These are phyloP conservation scores for Nitzschia sp. DNA, from an alignment of 108 stramenopile genomes.

Conservation along the genomic window DNA sequence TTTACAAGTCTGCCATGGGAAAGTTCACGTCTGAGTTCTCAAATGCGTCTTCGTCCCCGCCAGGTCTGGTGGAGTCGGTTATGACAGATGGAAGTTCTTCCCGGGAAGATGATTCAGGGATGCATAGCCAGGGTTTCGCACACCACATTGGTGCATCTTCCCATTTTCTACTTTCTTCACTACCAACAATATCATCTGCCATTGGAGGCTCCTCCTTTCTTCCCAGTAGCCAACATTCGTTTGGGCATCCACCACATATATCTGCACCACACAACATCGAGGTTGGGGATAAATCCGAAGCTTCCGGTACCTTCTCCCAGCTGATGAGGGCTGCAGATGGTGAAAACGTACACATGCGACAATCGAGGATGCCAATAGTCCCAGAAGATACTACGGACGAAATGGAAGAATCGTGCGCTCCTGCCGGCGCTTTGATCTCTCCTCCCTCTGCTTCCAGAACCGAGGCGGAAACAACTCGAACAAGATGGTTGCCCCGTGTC, in stretches of 20 bases:
- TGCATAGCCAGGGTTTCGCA: background rate
- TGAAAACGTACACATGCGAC: background rate
- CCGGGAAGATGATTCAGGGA: background rate
- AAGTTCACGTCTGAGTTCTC: background rate
- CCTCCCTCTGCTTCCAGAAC: background rate
- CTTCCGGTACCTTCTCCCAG: constrained; percentile 34
- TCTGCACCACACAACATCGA: background rate
- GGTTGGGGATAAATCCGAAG: background rate
- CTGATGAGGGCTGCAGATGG: constrained; percentile 53
- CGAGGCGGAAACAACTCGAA: background rate
- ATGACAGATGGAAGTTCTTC: constrained; percentile 31
- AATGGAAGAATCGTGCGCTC: background rate
- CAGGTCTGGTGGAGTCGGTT: constrained; percentile 26
- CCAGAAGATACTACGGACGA: constrained; percentile 16
- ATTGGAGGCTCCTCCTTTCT: constrained; percentile 14
- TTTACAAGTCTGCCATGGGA: background rate
- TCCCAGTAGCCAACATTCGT: constrained; percentile 4
- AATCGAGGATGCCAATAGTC: constrained; percentile 12
- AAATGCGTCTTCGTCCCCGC: constrained; percentile 6
- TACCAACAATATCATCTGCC: constrained; percentile 16
- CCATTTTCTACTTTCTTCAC: constrained; percentile 3
- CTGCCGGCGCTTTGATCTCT: constrained; percentile 26
- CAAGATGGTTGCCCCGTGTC: constrained; percentile 5
- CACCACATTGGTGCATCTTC: constrained; percentile 6
- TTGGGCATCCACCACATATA: background rate